phyloP scores from a whole-genome alignment of 208 protist genomes.

The Angomonas ambiguus region DNA sequence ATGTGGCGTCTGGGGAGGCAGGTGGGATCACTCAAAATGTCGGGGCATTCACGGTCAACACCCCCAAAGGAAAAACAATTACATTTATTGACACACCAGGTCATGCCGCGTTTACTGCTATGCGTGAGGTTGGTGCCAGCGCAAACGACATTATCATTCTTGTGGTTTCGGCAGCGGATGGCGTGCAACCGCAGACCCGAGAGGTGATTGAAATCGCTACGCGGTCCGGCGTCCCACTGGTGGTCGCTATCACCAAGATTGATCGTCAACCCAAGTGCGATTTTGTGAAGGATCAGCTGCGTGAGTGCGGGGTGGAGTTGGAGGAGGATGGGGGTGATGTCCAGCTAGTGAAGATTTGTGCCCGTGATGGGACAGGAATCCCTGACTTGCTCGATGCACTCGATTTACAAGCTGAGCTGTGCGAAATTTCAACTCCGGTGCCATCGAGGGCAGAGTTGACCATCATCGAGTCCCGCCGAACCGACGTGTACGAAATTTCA shows the following conservation, averaged over 20 bases:
- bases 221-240: conserved; percentile 67
- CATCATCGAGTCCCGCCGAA: conserved; percentile 87
- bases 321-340: conserved; percentile 95
- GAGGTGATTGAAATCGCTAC: conserved; percentile 88
- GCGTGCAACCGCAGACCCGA: conserved; percentile 93
- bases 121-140: conserved; percentile 93
- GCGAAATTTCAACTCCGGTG: conserved; percentile 77
- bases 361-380: conserved; percentile 79
- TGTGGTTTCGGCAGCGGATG: conserved; percentile 95
- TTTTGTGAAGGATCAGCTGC: conserved; percentile 76
- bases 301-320: conserved; percentile 66
- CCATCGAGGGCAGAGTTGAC: conserved; percentile 78
- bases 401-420: conserved; percentile 81
- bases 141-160: conserved; percentile 96
- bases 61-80: conserved; percentile 50
- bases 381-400: conserved; percentile 89
- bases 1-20: conserved; percentile 92
- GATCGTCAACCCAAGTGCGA: conserved; percentile 89
- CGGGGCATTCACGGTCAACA: conserved; percentile 84
- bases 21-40: conserved; percentile 99
- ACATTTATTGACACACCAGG: conserved; percentile 99
- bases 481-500: conserved; percentile 26
- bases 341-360: conserved; percentile 90
- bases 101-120: conserved; percentile 94
- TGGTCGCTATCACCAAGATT: conserved; percentile 97